A percentile compares a stretch with the other conserved stretches of the same genome.
Evolutionary conservation across 441 rosid species (phyloP).

Genomic region (Kokia cookei): DNA sequence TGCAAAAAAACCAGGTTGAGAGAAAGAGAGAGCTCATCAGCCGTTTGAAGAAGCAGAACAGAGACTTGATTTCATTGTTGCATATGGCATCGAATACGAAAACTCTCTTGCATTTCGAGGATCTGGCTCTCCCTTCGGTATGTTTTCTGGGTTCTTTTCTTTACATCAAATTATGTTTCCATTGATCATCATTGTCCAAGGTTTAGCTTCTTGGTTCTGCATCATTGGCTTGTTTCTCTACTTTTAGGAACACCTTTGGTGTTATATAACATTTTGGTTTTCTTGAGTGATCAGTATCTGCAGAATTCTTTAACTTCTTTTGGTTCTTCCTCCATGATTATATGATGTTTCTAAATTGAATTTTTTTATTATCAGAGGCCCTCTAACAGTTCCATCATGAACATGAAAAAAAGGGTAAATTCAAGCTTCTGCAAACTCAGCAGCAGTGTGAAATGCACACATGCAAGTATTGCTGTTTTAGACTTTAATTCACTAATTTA

Average conservation of each 20-base stretch:
- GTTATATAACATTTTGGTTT: background rate
- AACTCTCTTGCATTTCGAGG: constrained; percentile 41
- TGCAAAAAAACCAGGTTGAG: background rate
- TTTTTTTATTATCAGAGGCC: background rate
- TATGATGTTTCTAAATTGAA: background rate
- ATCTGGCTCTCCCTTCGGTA: constrained; percentile 51
- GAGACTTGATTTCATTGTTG: constrained; percentile 15
- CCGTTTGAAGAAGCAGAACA: background rate
- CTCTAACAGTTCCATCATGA: background rate
- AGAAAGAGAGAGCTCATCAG: background rate
- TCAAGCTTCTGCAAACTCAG: background rate
- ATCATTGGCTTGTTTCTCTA: background rate
- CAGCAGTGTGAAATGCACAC: background rate
- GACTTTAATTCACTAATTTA: background rate
- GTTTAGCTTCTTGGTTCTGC: background rate
- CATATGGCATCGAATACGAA: constrained; percentile 9
- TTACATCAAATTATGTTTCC: background rate
- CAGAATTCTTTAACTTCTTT: background rate
- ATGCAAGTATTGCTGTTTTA: background rate
- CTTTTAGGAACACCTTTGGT: background rate
- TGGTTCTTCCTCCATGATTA: background rate
- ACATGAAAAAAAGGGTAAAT: background rate
- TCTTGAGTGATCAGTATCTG: background rate
- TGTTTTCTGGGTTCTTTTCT: background rate
- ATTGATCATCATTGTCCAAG: background rate